phyloP scores from a whole-genome alignment of 768 basidiomycete genomes.

The Rhizopogon salebrosus region DNA sequence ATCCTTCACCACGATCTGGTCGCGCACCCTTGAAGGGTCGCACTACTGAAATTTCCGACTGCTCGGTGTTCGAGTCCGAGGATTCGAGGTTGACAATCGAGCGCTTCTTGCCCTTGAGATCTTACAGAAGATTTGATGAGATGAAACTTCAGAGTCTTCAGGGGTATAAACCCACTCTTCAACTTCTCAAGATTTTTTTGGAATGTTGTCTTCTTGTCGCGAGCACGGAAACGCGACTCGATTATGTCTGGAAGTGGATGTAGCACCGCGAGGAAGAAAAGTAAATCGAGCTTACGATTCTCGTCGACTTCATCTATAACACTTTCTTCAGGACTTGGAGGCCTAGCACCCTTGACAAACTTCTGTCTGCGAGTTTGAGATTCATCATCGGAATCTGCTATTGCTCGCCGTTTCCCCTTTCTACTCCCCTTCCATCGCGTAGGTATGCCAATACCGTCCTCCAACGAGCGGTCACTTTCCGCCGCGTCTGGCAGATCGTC shows the following conservation, averaged over 20 bases:
- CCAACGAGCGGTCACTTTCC: slow-evolving; percentile 18
- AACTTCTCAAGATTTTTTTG: slow-evolving; percentile 62
- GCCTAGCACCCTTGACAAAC: slow-evolving; percentile 38
- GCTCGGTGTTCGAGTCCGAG: slow-evolving; percentile 28
- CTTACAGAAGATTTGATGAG: slow-evolving; percentile 2
- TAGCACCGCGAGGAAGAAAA: slow-evolving; percentile 1
- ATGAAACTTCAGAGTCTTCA: slow-evolving; percentile 1
- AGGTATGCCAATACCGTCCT: slow-evolving; percentile 13
- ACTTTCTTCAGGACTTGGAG: slow-evolving; percentile 38
- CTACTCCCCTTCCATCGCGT: slow-evolving; percentile 16
- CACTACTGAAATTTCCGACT: slow-evolving; percentile 19
- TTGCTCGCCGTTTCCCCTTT: slow-evolving; percentile 14
- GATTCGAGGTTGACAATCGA: slow-evolving; percentile 27
- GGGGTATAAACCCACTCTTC: slow-evolving; percentile 41
- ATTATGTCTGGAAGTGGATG: slow-evolving; percentile 47
- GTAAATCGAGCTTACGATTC: slow-evolving; percentile 40
- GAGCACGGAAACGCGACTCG: slow-evolving; percentile 53
- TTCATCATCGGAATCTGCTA: slow-evolving; percentile 33
- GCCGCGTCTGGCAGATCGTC: slow-evolving; percentile 10
- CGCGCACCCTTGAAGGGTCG: slow-evolving; percentile 43
- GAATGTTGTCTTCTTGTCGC: slow-evolving; percentile 54
- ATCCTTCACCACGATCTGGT: slow-evolving; percentile 31
- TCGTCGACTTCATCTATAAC: slow-evolving; percentile 47
- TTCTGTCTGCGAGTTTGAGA: slow-evolving; percentile 32
- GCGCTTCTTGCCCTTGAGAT: slow-evolving; percentile 38